A percentile compares a stretch with the other conserved stretches of the same genome.
These are phyloP conservation scores for Reutealis trisperma DNA, from an alignment of 345 rosid species.

Conservation along the genomic window DNA sequence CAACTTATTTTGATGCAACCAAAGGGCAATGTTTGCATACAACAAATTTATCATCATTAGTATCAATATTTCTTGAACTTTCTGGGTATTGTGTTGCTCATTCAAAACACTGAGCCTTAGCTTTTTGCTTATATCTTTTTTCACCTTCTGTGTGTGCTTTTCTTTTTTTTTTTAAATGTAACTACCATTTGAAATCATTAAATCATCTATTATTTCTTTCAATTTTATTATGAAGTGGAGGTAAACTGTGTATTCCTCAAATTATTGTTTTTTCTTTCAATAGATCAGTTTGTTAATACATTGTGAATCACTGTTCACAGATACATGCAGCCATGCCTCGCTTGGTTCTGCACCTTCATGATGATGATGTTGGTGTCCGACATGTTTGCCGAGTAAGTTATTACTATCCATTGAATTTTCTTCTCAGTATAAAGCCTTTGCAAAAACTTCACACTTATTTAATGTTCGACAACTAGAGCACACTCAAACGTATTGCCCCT, in stretches of 20 bases:
- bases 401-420: slow-evolving; percentile 12
- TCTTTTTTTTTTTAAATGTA: not conserved
- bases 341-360: slow-evolving; percentile 76
- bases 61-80: not conserved
- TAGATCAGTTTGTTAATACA: slow-evolving; percentile 9
- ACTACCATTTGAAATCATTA: not conserved
- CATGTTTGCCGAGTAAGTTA: slow-evolving; percentile 83
- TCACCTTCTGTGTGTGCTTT: not conserved
- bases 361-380: slow-evolving; percentile 71
- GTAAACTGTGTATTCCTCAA: not conserved
- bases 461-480: slow-evolving; percentile 47
- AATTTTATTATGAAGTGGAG: not conserved
- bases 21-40: not conserved
- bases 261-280: not conserved
- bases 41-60: not conserved
- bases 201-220: slow-evolving; percentile 10
- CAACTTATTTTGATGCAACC: not conserved
- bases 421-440: slow-evolving; percentile 18
- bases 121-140: not conserved
- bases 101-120: not conserved
- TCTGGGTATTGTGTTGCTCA: not conserved
- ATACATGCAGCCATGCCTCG: slow-evolving; percentile 83
- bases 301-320: slow-evolving; percentile 43
- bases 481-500: slow-evolving; percentile 68
- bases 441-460: slow-evolving; percentile 11